phyloP scores from a whole-genome alignment of 805 yeast species.

The Groenewaldozyma tartarivorans region DNA sequence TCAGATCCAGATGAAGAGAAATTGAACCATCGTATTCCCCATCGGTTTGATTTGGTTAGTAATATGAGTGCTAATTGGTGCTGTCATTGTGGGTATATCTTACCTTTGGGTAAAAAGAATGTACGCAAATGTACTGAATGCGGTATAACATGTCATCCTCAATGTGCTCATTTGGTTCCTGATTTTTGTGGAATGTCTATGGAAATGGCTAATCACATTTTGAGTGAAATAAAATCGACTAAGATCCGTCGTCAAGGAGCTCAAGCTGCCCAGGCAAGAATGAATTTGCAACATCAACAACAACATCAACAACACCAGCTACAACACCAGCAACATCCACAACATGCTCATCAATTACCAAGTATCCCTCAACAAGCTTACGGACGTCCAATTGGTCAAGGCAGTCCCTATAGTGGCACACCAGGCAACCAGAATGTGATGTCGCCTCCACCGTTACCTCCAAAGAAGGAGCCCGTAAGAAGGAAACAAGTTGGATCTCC shows the following conservation, averaged over 20 bases:
- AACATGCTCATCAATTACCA: conserved; percentile 12
- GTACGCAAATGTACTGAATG: conserved; percentile 84
- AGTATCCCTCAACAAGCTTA: conserved; percentile 4
- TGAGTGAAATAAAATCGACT: conserved; percentile 74
- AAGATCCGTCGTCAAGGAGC: conserved; percentile 29
- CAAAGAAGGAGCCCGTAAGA: conserved; percentile 19
- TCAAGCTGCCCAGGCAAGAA: neutral
- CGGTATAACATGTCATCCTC: conserved; percentile 89
- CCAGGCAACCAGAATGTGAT: neutral
- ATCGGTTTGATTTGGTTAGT: conserved; percentile 83
- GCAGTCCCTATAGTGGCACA: neutral
- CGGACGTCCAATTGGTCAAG: too few species aligned
- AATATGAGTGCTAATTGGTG: conserved; percentile 99
- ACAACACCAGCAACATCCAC: conserved; percentile 22
- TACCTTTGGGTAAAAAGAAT: conserved; percentile 91
- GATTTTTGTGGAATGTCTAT: conserved; percentile 98
- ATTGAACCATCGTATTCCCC: conserved; percentile 94
- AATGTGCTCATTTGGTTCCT: conserved; percentile 90
- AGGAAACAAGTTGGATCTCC: conserved; percentile 11
- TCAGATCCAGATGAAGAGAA: conserved; percentile 63
- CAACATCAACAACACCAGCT: conserved; percentile 8
- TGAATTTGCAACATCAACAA: conserved; percentile 10
- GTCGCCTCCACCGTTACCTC: conserved; percentile 14
- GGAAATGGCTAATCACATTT: conserved; percentile 88
- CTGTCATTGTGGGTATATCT: conserved; percentile 94